Percentiles rank a stretch among this genome's conserved stretches.
Conservation (phyloP, 2,329 filamentous ascomycete genomes). For the Colletotrichum orchidophilum region DNA sequence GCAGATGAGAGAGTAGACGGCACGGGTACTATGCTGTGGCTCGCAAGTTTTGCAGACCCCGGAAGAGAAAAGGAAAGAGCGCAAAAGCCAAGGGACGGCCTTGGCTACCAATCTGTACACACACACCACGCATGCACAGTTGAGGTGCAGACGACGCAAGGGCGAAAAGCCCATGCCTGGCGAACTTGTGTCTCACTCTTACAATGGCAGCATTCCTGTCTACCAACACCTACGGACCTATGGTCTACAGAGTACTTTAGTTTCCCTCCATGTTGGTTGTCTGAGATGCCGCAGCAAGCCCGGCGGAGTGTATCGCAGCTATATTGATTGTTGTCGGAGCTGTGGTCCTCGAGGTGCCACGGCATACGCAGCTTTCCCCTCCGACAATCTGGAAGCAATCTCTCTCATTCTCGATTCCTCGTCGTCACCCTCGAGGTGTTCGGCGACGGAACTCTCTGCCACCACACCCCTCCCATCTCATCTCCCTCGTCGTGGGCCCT, state of each 20-base stretch:
- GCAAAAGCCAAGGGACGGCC: not conserved
- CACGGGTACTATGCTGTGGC: not conserved
- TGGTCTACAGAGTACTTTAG: not conserved
- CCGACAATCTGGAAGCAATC: conserved; percentile 11
- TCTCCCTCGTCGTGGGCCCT: not conserved
- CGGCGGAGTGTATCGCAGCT: not conserved
- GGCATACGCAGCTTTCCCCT: conserved; percentile 23
- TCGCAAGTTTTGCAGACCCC: not conserved
- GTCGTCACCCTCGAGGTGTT: not conserved
- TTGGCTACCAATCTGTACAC: not conserved
- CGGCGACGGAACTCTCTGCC: not conserved
- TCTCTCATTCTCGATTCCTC: conserved; percentile 1
- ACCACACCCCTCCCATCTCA: not conserved
- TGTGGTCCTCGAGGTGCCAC: conserved; percentile 12
- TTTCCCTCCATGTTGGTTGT: not conserved
- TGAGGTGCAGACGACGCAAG: conserved; percentile 23
- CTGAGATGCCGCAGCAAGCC: conserved; percentile 10
- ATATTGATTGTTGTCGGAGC: conserved; percentile 4
- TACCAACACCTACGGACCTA: not conserved
- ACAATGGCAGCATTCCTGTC: not conserved
- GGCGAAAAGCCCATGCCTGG: not conserved
- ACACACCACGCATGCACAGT: not conserved
- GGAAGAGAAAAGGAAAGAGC: conserved; percentile 7
- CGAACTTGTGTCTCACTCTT: conserved; percentile 21
- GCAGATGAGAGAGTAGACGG: not conserved